These are phyloP conservation scores for Mycena belliarum DNA, from an alignment of 768 basidiomycete species.

Conservation along the genomic window DNA sequence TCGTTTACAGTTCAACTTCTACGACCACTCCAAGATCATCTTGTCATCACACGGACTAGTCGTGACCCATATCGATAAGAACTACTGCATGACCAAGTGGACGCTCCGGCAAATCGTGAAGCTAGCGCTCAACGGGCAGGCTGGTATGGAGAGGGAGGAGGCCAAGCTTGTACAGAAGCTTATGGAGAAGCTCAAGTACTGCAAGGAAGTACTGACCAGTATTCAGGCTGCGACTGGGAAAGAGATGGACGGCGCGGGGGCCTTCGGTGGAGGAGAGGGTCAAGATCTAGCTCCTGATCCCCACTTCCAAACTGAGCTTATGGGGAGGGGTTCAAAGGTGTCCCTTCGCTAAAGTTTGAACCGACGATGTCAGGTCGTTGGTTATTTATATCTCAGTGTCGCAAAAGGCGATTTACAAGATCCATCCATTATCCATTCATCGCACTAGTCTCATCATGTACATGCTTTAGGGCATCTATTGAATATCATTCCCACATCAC, in stretches of 20 bases:
- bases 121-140: constrained; percentile 37
- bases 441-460: constrained; percentile 14
- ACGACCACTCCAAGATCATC: constrained; percentile 95
- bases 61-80: constrained; percentile 91
- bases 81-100: constrained; percentile 75
- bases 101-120: constrained; percentile 72
- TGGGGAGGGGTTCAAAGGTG: constrained; percentile 25
- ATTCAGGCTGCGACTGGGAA: constrained; percentile 62
- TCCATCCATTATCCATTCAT: constrained; percentile 2
- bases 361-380: constrained; percentile 24
- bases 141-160: constrained; percentile 50
- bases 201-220: constrained; percentile 78
- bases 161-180: constrained; percentile 64
- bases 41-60: constrained; percentile 77
- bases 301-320: constrained; percentile 16
- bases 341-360: constrained; percentile 23
- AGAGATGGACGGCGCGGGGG: constrained; percentile 27
- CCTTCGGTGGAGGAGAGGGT: constrained; percentile 26
- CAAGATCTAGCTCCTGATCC: constrained; percentile 9
- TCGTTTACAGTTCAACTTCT: constrained; percentile 89
- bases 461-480: constrained; percentile 5
- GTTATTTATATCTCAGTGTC: constrained; percentile 17
- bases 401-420: constrained; percentile 22
- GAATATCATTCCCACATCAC: too few relatives aligned
- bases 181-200: constrained; percentile 82